These are phyloP conservation scores for Apiospora rasikravindrae DNA, from an alignment of 2,329 filamentous ascomycete genomes.

Conservation along the genomic window DNA sequence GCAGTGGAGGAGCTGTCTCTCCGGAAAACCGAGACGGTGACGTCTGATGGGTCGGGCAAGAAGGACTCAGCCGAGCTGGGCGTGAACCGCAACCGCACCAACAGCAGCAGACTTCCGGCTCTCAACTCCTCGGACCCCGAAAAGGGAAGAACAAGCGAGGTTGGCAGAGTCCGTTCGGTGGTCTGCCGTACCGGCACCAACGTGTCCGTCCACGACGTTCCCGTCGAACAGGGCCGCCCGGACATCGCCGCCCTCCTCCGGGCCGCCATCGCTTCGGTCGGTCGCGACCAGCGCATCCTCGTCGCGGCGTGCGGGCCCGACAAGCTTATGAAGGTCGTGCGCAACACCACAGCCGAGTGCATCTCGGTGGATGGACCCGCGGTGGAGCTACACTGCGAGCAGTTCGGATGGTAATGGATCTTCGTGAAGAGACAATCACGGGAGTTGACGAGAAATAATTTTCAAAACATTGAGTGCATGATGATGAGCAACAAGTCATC, in stretches of 20 bases:
- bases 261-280: constrained; percentile 41
- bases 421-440: background rate
- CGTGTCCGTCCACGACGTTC: constrained; percentile 30
- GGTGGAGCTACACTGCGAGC: constrained; percentile 57
- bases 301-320: constrained; percentile 56
- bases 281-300: constrained; percentile 44
- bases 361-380: constrained; percentile 51
- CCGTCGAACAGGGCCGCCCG: constrained; percentile 46
- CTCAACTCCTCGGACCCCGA: constrained; percentile 30
- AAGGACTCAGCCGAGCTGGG: constrained; percentile 25
- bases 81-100: constrained; percentile 22
- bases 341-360: constrained; percentile 49
- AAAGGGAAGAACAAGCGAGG: constrained; percentile 26
- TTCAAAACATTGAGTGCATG: background rate
- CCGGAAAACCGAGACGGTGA: background rate
- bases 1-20: background rate
- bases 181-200: constrained; percentile 25
- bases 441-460: background rate
- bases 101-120: constrained; percentile 25
- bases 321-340: constrained; percentile 49
- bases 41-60: constrained; percentile 19
- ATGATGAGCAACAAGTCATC: background rate
- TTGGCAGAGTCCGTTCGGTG: background rate
- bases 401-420: constrained; percentile 49
- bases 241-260: constrained; percentile 46